Conservation (phyloP, 2,329 filamentous ascomycete species). For the Botryotinia globosa region DNA sequence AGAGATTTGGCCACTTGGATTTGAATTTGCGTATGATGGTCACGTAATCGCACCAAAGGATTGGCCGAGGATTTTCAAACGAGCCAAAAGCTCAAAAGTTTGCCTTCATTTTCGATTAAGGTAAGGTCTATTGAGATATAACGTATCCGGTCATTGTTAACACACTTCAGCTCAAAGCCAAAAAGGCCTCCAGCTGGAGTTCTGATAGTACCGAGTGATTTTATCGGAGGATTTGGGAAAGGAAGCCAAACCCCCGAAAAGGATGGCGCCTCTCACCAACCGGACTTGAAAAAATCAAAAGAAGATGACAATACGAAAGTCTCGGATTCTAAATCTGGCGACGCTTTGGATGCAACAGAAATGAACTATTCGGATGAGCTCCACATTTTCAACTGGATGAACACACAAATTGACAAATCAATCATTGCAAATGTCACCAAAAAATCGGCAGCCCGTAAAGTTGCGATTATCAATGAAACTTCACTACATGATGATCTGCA, state of each 20-base stretch:
- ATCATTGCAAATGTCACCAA: neutral
- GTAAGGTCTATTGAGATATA: neutral
- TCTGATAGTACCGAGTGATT: neutral
- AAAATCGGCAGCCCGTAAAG: neutral
- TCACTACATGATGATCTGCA: conserved; percentile 4
- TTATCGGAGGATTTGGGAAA: neutral
- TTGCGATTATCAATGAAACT: neutral
- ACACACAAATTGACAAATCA: neutral
- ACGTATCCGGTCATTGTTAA: neutral
- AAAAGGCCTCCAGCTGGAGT: neutral
- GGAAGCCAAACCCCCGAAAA: neutral
- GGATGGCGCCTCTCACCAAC: neutral
- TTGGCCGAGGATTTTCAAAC: conserved; percentile 6
- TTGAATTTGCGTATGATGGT: conserved; percentile 1
- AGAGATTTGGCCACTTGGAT: neutral
- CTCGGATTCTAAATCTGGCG: neutral
- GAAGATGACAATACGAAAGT: neutral
- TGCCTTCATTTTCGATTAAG: neutral
- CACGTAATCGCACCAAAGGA: neutral
- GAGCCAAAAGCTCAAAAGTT: neutral
- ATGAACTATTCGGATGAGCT: neutral
- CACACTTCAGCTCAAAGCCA: neutral
- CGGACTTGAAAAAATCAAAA: neutral
- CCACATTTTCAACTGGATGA: conserved; percentile 1
- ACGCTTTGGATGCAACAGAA: neutral